Base-by-base conservation (phyloP, 2,329 filamentous ascomycete genomes). In the Cordyceps farinosa region DNA sequence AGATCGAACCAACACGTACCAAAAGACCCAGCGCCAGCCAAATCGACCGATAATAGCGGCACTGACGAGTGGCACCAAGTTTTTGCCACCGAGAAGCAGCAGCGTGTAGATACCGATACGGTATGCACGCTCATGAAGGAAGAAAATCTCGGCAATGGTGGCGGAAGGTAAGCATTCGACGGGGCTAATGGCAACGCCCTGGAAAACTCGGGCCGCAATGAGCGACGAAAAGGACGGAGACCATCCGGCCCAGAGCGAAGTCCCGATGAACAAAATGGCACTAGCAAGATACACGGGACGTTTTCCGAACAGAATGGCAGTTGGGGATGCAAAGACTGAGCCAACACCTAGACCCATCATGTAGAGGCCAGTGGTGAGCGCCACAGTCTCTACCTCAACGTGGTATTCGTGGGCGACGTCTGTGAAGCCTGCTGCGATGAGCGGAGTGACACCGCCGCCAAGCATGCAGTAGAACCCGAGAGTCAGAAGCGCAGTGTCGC, bases 131-230 rank as follows among this genome's bases (percentile, higher is more conserved):
- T 98, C 94, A 70, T 98, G 94, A 27, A 98, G 80, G 72, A 97
- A 97, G 79, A 93, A 98, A 65, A 98, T 97, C 75, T 98, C 94
- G 3, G 93, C 92, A 70, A 98, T 94, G 0, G 92, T 97, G 17
- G 94, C 93, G 5, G 92, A 96, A 0, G 94, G 94, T 36, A 98
- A 82, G 71, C 92, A 96, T 74, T 98, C 94, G 9, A 97, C 91
- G 0, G 92, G 92, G 67, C 91, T 95, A 55, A 97, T 88, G 0
- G 92, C 89, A 10, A 97, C 81, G 3, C 94, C 95, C 74, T 96
- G 91, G 65, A 97, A 89, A 54, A 98, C 87, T 61, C 94, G 85
- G 32, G 92, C 94, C 9, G 92, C 75, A 6, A 96, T 80, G 44
- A 98, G 82, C 10, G 92, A 96, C 1, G 83, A 75, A 72, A 94